Base-by-base conservation (phyloP, 208 protist species). In the Acanthamoeba royreba region DNA sequence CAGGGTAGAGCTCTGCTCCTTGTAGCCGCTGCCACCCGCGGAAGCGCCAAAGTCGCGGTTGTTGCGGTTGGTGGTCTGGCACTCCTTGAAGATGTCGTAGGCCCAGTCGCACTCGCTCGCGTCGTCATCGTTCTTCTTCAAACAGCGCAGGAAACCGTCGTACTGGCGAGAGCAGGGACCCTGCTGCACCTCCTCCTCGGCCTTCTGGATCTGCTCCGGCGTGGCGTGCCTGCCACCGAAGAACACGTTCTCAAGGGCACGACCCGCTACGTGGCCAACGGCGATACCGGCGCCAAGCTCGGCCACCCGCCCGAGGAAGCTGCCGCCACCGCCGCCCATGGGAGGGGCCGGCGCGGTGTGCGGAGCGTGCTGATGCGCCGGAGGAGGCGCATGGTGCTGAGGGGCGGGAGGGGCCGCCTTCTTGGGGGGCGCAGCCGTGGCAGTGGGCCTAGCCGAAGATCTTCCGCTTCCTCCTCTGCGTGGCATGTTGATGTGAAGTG, bases 11-110 rank as follows among this genome's bases (percentile, higher is more conserved):
- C 81, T 89, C 53, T 89, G 81, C 47, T 89, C 81, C 81, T 89
- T 89, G 46, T n/a, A n/a, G n/a, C n/a, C n/a, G n/a, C n/a, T n/a
- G n/a, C 61, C 49, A 42, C 81, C 53, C 2, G 19, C 28, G 33
- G 53, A 89, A 9, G 49, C 49, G 49, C 69, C 69, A 42, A 81
- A 81, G n/a, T 89, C 81, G 17, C 81, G n/a, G 46, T 89, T 55
- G 33, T 15, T 31, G 7, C 53, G 46, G 49, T 89, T 55, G 46
- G 46, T 66, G 31, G 49, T 89, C 81, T 92, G 87, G 58, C 87
- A 92, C 40, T 47, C 58, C 87, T 92, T 92, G 87, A 92, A 92
- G 35, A 92, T 92, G 58, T 92, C 87, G 43, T 61, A 92, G 53
- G 61, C 87, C 87, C 87, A 92, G n/a, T 92, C 87, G 40, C 87